phyloP scores from a whole-genome alignment of 176 grass and related monocot species.

The Oropetium thomaeum region DNA sequence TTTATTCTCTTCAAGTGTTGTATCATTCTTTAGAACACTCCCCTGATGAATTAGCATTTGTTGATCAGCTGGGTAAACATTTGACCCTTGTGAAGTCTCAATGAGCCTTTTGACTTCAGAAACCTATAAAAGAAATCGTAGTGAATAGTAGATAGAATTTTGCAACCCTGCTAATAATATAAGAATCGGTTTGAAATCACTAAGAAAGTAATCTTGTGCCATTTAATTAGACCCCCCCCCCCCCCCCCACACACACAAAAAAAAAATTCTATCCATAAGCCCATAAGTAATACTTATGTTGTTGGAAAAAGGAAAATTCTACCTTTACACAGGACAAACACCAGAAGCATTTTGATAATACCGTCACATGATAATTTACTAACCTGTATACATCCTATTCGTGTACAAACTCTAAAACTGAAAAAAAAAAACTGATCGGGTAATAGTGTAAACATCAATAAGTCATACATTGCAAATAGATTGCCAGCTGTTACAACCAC shows the following conservation, averaged over 20 bases:
- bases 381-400: neutral
- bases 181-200: neutral
- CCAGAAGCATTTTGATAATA: neutral
- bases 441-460: no score
- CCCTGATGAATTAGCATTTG: constrained; percentile 87
- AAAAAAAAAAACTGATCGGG: no score
- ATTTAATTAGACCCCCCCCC: neutral
- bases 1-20: constrained; percentile 76
- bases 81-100: constrained; percentile 56
- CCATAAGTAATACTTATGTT: neutral
- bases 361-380: neutral
- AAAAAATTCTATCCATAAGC: neutral
- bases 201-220: neutral
- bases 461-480: neutral
- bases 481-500: neutral
- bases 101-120: constrained; percentile 67
- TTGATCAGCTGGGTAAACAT: constrained; percentile 68
- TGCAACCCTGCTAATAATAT: neutral
- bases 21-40: constrained; percentile 69
- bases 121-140: constrained; percentile 42
- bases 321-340: neutral
- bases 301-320: neutral
- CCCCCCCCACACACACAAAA: no score
- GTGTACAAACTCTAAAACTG: neutral
- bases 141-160: neutral